Percentiles rank a stretch among this genome's conserved stretches.
Conservation (phyloP, 73 alveolate species). For the Loxodes magnus region DNA sequence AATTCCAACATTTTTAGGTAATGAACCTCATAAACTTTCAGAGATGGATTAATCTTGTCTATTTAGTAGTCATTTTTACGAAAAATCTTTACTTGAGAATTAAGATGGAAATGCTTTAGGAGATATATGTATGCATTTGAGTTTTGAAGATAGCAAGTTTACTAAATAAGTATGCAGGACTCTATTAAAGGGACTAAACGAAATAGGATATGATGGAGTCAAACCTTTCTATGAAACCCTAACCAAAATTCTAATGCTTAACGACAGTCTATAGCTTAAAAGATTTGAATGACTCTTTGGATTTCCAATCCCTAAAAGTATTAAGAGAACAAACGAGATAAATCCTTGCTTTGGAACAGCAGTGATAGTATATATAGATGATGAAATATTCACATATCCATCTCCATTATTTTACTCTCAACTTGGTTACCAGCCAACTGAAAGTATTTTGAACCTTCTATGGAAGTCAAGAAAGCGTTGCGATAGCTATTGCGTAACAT, state of each 20-base stretch:
- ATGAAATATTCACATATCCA: slow-evolving; percentile 9
- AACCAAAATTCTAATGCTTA: slow-evolving; percentile 27
- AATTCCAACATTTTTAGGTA: no score
- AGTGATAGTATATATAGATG: slow-evolving; percentile 1
- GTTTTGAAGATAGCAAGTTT: slow-evolving; percentile 18
- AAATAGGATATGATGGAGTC: slow-evolving; percentile 28
- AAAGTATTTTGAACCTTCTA: slow-evolving; percentile 3
- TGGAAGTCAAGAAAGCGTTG: slow-evolving; percentile 6
- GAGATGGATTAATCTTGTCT: background rate
- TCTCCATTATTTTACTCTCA: background rate
- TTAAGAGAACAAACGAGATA: background rate
- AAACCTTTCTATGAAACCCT: slow-evolving; percentile 33
- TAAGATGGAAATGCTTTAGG: slow-evolving; percentile 18
- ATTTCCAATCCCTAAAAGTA: background rate
- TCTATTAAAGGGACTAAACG: slow-evolving; percentile 35
- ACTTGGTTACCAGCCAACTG: background rate
- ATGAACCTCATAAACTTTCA: background rate
- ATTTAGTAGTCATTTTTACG: background rate
- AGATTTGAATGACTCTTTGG: slow-evolving; percentile 57
- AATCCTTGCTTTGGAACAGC: slow-evolving; percentile 10
- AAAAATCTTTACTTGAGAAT: background rate
- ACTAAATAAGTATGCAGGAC: slow-evolving; percentile 29
- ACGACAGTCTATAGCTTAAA: slow-evolving; percentile 20
- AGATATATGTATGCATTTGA: slow-evolving; percentile 27
- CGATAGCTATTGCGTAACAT: slow-evolving; percentile 6